These are phyloP conservation scores for Roridomyces roridus DNA, from an alignment of 768 basidiomycete genomes.

Conservation along the genomic window DNA sequence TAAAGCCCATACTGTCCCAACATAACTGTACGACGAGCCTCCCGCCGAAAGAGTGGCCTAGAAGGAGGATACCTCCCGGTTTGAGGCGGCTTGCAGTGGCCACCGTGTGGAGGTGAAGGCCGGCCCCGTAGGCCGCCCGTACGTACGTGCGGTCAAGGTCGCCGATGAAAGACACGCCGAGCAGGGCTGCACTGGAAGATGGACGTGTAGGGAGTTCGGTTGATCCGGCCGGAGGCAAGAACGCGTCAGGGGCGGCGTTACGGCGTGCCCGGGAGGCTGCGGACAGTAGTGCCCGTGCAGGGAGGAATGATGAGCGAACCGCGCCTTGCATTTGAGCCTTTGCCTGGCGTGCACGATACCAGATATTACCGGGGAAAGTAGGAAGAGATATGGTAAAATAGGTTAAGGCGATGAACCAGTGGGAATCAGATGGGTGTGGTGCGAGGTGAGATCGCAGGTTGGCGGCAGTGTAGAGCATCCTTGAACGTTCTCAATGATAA, in stretches of 20 bases:
- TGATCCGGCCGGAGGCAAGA: slow-evolving; percentile 33
- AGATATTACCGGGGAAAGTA: slow-evolving; percentile 58
- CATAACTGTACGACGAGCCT: slow-evolving; percentile 57
- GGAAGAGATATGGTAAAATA: slow-evolving; percentile 75
- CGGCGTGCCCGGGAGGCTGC: slow-evolving; percentile 45
- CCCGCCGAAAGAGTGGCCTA: slow-evolving; percentile 66
- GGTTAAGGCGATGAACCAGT: slow-evolving; percentile 67
- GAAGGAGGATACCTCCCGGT: slow-evolving; percentile 62
- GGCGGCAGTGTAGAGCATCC: slow-evolving; percentile 74
- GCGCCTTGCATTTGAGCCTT: slow-evolving; percentile 57
- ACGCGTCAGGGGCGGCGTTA: slow-evolving; percentile 3
- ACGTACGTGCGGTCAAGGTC: slow-evolving; percentile 71
- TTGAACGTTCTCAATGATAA: slow-evolving; percentile 18
- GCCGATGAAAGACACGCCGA: slow-evolving; percentile 72
- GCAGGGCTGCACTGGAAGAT: slow-evolving; percentile 40
- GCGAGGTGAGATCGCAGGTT: slow-evolving; percentile 62
- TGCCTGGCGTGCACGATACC: slow-evolving; percentile 61
- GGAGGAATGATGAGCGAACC: slow-evolving; percentile 57
- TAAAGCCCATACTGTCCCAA: slow-evolving; percentile 39
- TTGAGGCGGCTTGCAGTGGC: slow-evolving; percentile 73
- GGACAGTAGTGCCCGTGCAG: slow-evolving; percentile 50
- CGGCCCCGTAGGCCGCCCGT: slow-evolving; percentile 49
- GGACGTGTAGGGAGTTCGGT: slow-evolving; percentile 16
- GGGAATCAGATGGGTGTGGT: slow-evolving; percentile 45
- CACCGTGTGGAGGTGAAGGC: slow-evolving; percentile 57